Percentiles rank a stretch among this genome's conserved stretches.
phyloP scores from a whole-genome alignment of 352 stramenopile genomes.

The Pythium grandisporangium region DNA sequence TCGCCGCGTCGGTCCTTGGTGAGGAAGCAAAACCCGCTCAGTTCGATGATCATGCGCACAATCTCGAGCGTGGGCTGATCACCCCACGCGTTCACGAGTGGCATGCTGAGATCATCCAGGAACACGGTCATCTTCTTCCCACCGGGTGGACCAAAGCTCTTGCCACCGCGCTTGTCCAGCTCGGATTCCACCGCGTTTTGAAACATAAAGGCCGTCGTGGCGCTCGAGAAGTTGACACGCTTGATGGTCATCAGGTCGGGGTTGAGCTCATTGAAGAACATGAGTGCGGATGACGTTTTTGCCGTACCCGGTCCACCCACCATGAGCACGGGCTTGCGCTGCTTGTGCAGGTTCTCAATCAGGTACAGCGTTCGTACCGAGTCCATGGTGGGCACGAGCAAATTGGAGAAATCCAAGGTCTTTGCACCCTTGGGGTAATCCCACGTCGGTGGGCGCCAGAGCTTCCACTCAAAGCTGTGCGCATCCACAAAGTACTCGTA shows the following conservation, averaged over 20 bases:
- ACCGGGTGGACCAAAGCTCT: slow-evolving; percentile 96
- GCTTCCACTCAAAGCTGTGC: slow-evolving; percentile 90
- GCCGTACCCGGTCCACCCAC: slow-evolving; percentile 95
- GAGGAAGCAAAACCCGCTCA: slow-evolving; percentile 96
- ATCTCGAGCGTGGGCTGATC: slow-evolving; percentile 98
- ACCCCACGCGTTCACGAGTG: slow-evolving; percentile 97
- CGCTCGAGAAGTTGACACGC: slow-evolving; percentile 97
- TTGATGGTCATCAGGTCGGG: slow-evolving; percentile 94
- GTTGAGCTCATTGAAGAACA: slow-evolving; percentile 96
- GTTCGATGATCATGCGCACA: slow-evolving; percentile 95
- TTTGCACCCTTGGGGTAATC: slow-evolving; percentile 92
- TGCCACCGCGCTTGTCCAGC: slow-evolving; percentile 96
- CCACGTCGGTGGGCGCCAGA: slow-evolving; percentile 94
- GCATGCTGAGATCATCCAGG: slow-evolving; percentile 97
- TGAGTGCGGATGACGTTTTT: slow-evolving; percentile 96
- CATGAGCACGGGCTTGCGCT: slow-evolving; percentile 93
- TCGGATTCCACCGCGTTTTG: slow-evolving; percentile 97
- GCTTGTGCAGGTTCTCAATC: slow-evolving; percentile 90
- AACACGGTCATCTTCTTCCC: slow-evolving; percentile 99
- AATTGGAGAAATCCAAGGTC: slow-evolving; percentile 95
- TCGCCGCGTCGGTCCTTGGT: slow-evolving; percentile 97
- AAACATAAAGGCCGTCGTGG: slow-evolving; percentile 97
- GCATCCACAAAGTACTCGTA: slow-evolving; percentile 94
- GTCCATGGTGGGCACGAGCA: slow-evolving; percentile 98
- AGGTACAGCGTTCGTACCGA: slow-evolving; percentile 93